These are phyloP conservation scores for Micromonas commoda DNA, from an alignment of 139 green algal species.

Conservation along the genomic window DNA sequence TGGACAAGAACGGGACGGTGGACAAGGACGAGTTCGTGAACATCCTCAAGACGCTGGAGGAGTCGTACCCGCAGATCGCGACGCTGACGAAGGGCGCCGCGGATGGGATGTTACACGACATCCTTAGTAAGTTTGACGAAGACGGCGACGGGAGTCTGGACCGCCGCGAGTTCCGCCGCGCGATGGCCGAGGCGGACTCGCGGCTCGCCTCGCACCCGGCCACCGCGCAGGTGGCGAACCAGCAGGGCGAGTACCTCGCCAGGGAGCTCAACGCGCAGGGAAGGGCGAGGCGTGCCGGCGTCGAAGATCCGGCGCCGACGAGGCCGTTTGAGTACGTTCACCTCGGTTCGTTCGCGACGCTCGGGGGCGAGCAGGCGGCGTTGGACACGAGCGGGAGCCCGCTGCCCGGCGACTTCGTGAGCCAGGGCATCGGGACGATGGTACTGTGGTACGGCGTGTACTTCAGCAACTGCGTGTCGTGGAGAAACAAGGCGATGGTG, in stretches of 20 bases:
- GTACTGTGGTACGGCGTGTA: not conserved
- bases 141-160: not conserved
- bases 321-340: slow-evolving; percentile 19
- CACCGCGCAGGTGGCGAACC: slow-evolving; percentile 21
- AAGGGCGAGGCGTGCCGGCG: not conserved
- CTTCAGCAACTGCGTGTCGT: not conserved
- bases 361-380: not conserved
- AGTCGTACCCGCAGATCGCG: not conserved
- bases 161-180: not conserved
- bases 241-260: slow-evolving; percentile 7
- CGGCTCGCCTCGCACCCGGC: not conserved
- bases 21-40: not conserved
- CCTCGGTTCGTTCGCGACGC: not conserved
- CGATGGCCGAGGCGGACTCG: not conserved
- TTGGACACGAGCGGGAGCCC: too few relatives aligned
- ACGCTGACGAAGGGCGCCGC: not conserved
- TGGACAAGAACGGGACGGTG: not conserved
- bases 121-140: not conserved
- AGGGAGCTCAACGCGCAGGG: not conserved
- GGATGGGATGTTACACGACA: not conserved
- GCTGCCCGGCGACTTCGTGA: slow-evolving; percentile 13
- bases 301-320: not conserved
- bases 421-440: not conserved
- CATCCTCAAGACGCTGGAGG: not conserved
- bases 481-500: not conserved